A percentile compares a stretch with the other conserved stretches of the same genome.
Conservation (phyloP, 345 rosid genomes). For the Cardamine occulta region DNA sequence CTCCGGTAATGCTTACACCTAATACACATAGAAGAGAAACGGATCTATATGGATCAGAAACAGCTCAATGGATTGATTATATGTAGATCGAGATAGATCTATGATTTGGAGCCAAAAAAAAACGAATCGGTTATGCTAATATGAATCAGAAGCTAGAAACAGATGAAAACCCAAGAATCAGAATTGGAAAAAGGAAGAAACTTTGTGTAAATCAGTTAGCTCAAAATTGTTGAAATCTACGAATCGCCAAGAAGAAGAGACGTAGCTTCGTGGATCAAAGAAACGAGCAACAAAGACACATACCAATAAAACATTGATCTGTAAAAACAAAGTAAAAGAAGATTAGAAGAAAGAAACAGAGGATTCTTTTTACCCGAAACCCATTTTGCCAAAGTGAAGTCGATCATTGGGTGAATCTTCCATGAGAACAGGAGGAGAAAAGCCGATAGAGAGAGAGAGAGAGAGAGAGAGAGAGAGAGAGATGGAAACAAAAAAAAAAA, state of each 20-base stretch:
- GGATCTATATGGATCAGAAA: slow-evolving; percentile 19
- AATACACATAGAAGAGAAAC: slow-evolving; percentile 17
- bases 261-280: slow-evolving; percentile 4
- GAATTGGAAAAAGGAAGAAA: slow-evolving; percentile 1
- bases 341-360: slow-evolving; percentile 7
- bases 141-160: slow-evolving; percentile 1
- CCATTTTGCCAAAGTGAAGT: slow-evolving; percentile 90
- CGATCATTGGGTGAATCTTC: slow-evolving; percentile 76
- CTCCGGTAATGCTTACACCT: slow-evolving; percentile 95
- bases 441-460: slow-evolving; percentile 6
- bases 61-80: background rate
- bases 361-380: slow-evolving; percentile 63
- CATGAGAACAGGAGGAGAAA: slow-evolving; percentile 54
- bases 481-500: background rate
- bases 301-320: slow-evolving; percentile 33
- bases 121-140: background rate
- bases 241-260: slow-evolving; percentile 5
- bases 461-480: background rate
- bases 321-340: background rate
- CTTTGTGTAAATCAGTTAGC: slow-evolving; percentile 10
- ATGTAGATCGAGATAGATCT: slow-evolving; percentile 29
- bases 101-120: background rate
- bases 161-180: slow-evolving; percentile 22
- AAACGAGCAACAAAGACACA: slow-evolving; percentile 10
- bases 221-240: slow-evolving; percentile 7